Evolutionary conservation across 1,284 basidiomycete species (phyloP).

Genomic region (Singerocomus inundabilis): DNA sequence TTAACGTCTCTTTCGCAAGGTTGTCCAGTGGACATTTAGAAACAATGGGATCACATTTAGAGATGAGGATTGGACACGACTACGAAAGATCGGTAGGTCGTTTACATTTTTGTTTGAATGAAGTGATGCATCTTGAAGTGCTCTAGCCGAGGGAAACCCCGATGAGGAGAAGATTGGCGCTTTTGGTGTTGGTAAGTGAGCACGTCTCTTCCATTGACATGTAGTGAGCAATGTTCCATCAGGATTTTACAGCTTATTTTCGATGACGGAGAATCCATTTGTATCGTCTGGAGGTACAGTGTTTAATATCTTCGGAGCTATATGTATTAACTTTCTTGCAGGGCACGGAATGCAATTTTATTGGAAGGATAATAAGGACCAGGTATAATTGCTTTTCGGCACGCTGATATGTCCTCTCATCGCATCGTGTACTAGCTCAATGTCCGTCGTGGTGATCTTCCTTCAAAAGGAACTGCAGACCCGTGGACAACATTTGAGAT

Average conservation of each 20-base stretch:
- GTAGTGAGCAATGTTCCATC: neutral
- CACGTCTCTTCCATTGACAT: neutral
- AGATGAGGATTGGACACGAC: constrained; percentile 83
- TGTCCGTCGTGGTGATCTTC: constrained; percentile 63
- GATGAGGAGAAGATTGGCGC: constrained; percentile 87
- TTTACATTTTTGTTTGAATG: neutral
- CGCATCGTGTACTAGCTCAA: neutral
- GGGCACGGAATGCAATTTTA: constrained; percentile 84
- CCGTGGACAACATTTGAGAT: constrained; percentile 88
- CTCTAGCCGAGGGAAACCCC: constrained; percentile 77
- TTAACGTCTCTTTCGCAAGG: constrained; percentile 38
- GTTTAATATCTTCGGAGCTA: neutral
- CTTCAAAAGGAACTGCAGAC: constrained; percentile 15
- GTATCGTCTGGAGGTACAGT: constrained; percentile 1
- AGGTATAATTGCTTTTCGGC: constrained; percentile 38
- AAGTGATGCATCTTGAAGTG: neutral
- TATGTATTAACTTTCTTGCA: neutral
- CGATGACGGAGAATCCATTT: neutral
- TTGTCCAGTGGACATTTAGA: constrained; percentile 76
- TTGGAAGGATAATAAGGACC: constrained; percentile 85
- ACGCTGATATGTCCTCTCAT: constrained; percentile 16
- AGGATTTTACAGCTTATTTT: constrained; percentile 13
- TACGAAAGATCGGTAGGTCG: constrained; percentile 83
- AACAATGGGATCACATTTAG: constrained; percentile 86
- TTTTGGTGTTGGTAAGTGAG: constrained; percentile 72